Percentiles rank a stretch among this genome's conserved stretches.
Evolutionary conservation across 1,139 yeast genomes (phyloP).

Genomic region (Zygosaccharomyces sapae): DNA sequence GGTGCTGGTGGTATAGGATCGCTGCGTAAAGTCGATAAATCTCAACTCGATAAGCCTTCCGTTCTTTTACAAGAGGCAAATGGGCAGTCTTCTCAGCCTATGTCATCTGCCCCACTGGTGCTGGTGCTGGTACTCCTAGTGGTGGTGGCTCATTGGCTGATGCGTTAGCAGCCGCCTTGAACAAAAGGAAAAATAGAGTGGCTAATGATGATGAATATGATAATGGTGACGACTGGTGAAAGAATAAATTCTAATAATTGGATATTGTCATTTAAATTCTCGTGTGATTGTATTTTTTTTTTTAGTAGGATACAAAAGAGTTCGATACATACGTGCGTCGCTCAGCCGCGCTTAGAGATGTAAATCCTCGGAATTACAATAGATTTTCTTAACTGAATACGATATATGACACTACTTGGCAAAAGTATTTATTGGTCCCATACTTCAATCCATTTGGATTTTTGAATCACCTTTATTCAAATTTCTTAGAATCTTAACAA

Average conservation of each 20-base stretch:
- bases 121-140: constrained; percentile 36
- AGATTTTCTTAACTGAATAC: no score
- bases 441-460: constrained; percentile 31
- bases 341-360: neutral
- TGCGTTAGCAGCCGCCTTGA: constrained; percentile 83
- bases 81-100: constrained; percentile 45
- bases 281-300: neutral
- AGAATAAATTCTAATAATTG: neutral
- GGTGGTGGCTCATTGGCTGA: constrained; percentile 61
- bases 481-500: constrained; percentile 25
- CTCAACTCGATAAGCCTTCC: constrained; percentile 76
- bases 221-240: constrained; percentile 62
- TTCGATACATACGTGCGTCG: neutral
- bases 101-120: constrained; percentile 36
- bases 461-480: constrained; percentile 26
- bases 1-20: constrained; percentile 69
- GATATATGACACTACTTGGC: constrained; percentile 2
- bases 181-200: constrained; percentile 75
- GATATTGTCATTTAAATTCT: neutral
- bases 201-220: constrained; percentile 72
- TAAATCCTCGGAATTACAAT: no score
- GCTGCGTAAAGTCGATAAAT: constrained; percentile 73
- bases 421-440: constrained; percentile 34
- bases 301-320: constrained; percentile 1
- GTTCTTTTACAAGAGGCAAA: constrained; percentile 65